phyloP scores from a whole-genome alignment of 352 stramenopile genomes.

The Phytopythium cucurbitacearum region DNA sequence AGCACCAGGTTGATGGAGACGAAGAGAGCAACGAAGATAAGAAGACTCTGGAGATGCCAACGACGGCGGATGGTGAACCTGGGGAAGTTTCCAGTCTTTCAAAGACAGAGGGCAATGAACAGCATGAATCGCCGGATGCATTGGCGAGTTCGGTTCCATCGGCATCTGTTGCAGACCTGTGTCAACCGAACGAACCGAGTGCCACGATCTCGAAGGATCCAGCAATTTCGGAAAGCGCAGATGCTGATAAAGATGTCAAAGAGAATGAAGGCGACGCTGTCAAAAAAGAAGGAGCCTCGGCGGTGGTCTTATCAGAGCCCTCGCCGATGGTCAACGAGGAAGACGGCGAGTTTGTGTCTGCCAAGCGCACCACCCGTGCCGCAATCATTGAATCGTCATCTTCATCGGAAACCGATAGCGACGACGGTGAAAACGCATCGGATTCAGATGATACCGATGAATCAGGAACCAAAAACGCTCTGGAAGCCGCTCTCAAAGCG shows the following conservation, averaged over 20 bases:
- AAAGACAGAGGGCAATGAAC: too few relatives aligned
- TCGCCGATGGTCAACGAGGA: constrained; percentile 7
- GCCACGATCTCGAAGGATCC: too few relatives aligned
- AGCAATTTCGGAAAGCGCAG: not conserved
- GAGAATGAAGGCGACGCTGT: constrained; percentile 13
- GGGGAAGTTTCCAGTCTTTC: too few relatives aligned
- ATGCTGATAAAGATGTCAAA: constrained; percentile 11
- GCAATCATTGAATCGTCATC: constrained; percentile 15
- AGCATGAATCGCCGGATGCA: too few relatives aligned
- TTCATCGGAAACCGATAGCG: constrained; percentile 29
- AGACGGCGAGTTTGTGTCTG: constrained; percentile 11
- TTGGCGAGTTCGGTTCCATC: too few relatives aligned
- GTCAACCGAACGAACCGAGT: too few relatives aligned
- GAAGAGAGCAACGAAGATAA: too few relatives aligned
- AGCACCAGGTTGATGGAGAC: too few relatives aligned
- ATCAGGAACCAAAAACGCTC: constrained; percentile 23
- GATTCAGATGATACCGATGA: constrained; percentile 2
- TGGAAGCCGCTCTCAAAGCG: constrained; percentile 57
- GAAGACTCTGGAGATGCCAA: too few relatives aligned
- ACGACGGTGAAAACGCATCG: constrained; percentile 23
- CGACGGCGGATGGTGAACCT: too few relatives aligned
- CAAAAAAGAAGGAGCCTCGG: constrained; percentile 2
- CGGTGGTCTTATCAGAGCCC: not conserved
- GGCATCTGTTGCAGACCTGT: too few relatives aligned
- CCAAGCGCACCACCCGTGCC: constrained; percentile 11